Conservation (phyloP, 306 rosid genomes). For the Neltuma alba region DNA sequence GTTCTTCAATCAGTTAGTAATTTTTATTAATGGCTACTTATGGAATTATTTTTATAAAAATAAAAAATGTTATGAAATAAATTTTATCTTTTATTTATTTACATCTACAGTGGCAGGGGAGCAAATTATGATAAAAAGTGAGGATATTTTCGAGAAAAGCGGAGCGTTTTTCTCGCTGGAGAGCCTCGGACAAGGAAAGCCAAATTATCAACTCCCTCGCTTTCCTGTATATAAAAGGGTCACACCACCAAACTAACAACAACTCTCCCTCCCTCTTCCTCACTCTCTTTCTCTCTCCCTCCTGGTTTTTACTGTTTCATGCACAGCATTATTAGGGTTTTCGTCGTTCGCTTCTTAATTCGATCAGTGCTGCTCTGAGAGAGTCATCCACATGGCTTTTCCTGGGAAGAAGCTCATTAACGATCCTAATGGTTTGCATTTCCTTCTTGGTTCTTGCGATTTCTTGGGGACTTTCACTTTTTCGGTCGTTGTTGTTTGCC, state of each 20-base stretch:
- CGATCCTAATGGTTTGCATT: conserved; percentile 63
- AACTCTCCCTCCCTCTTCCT: conserved; percentile 33
- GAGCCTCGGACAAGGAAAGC: conserved; percentile 32
- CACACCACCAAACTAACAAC: conserved; percentile 43
- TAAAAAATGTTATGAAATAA: neutral
- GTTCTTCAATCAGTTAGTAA: too few species aligned
- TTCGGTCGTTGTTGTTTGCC: neutral
- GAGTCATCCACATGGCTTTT: conserved; percentile 60
- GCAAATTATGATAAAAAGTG: neutral
- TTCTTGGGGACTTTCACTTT: neutral
- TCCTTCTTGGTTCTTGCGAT: conserved; percentile 20
- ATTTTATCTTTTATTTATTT: too few species aligned
- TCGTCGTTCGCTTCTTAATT: conserved; percentile 25
- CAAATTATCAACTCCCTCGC: conserved; percentile 47
- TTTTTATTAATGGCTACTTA: neutral
- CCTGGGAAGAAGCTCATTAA: conserved; percentile 87
- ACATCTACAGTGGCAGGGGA: neutral
- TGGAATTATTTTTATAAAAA: neutral
- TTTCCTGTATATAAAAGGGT: conserved; percentile 42
- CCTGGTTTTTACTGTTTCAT: conserved; percentile 40
- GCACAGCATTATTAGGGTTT: conserved; percentile 65
- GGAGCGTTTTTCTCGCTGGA: conserved; percentile 9
- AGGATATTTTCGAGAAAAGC: neutral
- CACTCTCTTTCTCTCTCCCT: conserved; percentile 3
- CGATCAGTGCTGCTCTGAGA: neutral